Base-by-base conservation (phyloP, 192 early-diverging fungal genomes). In the Endogone sp. region DNA sequence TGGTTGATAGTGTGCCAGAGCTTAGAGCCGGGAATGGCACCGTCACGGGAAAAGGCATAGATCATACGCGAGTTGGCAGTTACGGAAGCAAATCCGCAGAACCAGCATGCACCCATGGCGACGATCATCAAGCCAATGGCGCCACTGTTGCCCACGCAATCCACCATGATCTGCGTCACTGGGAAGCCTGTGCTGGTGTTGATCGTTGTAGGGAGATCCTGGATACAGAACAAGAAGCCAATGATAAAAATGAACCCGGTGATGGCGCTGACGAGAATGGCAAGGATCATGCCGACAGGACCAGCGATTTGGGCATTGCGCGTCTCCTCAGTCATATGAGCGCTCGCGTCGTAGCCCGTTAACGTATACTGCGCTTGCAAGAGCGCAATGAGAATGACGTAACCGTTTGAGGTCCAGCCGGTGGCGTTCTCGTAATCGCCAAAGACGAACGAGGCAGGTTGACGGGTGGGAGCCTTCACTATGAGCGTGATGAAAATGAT, bases 31-130 rank as follows among this genome's bases (percentile, higher is more conserved):
- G 82, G 82, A 71, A 84, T 84, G 30, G 82, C 82, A 23, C 79
- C 82, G 60, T 84, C 82, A 56, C 82, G 81, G 20, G 79, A 80
- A 62, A 83, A 83, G 10, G 81, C 82, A 44, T 83, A 83, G 62
- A 83, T 81, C 82, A 83, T 83, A 25, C 82, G 76, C 13, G 82
- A 83, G 37, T 83, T 83, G 54, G 82, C 76, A 2, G 82, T 83
- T 2, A 83, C 70, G 13, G 77, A 78, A 16, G 79, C 76, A 60
- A 77, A 81, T 23, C 82, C 82, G 30, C 82, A 83, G 65, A 81
- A 79, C 70, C 80, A 83, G 63, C 80, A 80, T 1, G 74, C 74
- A 30, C 79, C 22, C 29, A 83, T 69, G 29, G 81, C 49, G 13
- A 83, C 78, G 3, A 77, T 60, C 71, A 83, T 74, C 29, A 83